These are phyloP conservation scores for Exsudoporus frostii DNA, from an alignment of 768 basidiomycete species.

Conservation along the genomic window DNA sequence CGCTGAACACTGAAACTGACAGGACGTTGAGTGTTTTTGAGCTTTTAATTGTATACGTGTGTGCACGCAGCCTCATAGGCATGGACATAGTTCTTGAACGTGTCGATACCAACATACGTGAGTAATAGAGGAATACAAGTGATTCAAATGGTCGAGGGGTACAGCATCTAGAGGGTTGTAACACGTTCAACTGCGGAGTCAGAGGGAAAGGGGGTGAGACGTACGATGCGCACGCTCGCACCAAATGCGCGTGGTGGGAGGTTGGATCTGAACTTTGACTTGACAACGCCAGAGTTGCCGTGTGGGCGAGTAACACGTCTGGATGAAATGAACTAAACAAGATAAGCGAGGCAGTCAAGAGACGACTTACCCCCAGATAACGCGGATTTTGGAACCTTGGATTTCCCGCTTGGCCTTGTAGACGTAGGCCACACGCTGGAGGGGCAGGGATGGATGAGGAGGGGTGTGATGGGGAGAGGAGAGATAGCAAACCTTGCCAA, in stretches of 20 bases:
- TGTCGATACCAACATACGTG: constrained; percentile 20
- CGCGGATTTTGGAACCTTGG: constrained; percentile 91
- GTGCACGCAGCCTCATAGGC: constrained; percentile 24
- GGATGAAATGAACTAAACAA: neutral
- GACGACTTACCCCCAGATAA: constrained; percentile 92
- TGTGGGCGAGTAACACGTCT: constrained; percentile 93
- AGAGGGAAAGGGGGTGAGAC: constrained; percentile 22
- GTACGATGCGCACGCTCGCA: constrained; percentile 85
- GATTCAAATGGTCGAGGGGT: constrained; percentile 78
- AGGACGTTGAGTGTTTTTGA: constrained; percentile 4
- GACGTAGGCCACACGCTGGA: constrained; percentile 92
- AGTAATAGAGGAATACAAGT: constrained; percentile 21
- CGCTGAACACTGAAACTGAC: neutral
- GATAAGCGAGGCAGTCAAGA: neutral
- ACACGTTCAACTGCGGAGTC: neutral
- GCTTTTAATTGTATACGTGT: constrained; percentile 4
- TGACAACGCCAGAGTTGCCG: constrained; percentile 92
- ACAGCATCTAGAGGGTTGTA: constrained; percentile 67
- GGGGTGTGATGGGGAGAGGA: neutral
- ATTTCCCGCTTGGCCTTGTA: constrained; percentile 96
- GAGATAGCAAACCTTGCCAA: constrained; percentile 79
- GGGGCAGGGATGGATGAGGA: neutral
- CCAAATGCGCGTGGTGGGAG: constrained; percentile 94
- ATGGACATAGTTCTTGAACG: constrained; percentile 3
- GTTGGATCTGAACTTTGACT: constrained; percentile 94